phyloP scores from a whole-genome alignment of 2,329 filamentous ascomycete species.

The Colletotrichum spaethianum region DNA sequence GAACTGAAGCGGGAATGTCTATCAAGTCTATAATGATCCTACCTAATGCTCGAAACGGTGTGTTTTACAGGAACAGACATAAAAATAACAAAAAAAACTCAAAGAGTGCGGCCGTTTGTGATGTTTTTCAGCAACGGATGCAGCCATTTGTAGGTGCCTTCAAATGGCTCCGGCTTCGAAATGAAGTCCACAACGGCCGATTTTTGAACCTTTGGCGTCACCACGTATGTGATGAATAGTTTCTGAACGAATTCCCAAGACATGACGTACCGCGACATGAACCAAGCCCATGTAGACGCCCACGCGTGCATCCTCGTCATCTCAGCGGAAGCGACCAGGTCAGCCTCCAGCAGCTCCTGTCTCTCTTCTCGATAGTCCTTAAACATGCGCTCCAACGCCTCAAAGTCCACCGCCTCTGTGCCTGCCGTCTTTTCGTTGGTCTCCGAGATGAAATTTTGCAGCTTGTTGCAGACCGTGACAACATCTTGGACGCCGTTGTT shows the following conservation, averaged over 20 bases:
- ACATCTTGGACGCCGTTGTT: slow-evolving; percentile 54
- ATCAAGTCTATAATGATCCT: not conserved
- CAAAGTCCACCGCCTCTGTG: not conserved
- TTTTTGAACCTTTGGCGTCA: slow-evolving; percentile 35
- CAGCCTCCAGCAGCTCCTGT: slow-evolving; percentile 32
- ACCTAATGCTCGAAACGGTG: not conserved
- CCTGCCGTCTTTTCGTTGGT: not conserved
- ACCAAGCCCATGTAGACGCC: slow-evolving; percentile 45
- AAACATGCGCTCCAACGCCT: slow-evolving; percentile 38
- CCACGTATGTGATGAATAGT: slow-evolving; percentile 29
- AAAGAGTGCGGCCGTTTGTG: not conserved
- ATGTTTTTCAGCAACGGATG: slow-evolving; percentile 13
- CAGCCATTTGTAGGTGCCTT: slow-evolving; percentile 37
- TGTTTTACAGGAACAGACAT: not conserved
- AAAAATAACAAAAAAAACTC: not conserved
- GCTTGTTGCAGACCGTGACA: slow-evolving; percentile 48
- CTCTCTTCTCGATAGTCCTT: slow-evolving; percentile 43
- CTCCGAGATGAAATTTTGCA: slow-evolving; percentile 37
- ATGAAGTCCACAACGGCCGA: slow-evolving; percentile 44
- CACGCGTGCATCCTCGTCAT: slow-evolving; percentile 47
- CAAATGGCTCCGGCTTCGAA: slow-evolving; percentile 39
- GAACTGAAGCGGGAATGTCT: not conserved
- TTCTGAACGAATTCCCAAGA: slow-evolving; percentile 23
- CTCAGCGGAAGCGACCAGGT: slow-evolving; percentile 39
- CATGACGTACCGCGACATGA: slow-evolving; percentile 44